A percentile compares a stretch with the other conserved stretches of the same genome.
These are phyloP conservation scores for Trypanosomatidae sp. DNA, from an alignment of 208 protist species.

Conservation along the genomic window DNA sequence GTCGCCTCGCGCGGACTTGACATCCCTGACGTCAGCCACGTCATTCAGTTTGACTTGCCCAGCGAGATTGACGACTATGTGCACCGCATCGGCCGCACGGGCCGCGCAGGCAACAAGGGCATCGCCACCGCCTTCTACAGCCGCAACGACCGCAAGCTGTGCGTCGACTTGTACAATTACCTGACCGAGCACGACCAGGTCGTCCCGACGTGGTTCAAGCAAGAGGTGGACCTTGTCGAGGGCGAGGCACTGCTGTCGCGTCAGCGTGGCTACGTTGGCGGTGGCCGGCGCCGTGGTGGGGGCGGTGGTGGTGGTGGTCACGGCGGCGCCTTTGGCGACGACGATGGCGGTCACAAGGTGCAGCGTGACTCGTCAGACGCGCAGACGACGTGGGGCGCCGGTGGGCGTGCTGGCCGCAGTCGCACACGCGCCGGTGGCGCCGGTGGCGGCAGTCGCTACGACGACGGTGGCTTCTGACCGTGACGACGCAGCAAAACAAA, in stretches of 20 bases:
- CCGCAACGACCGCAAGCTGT: slow-evolving; percentile 39
- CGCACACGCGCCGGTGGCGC: no score
- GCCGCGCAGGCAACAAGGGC: slow-evolving; percentile 95
- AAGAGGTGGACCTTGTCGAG: slow-evolving; percentile 65
- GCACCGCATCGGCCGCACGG: slow-evolving; percentile 99
- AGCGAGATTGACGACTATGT: slow-evolving; percentile 98
- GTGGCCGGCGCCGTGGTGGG: slow-evolving; percentile 18
- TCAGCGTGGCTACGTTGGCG: slow-evolving; percentile 8
- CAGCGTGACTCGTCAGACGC: slow-evolving; percentile 1
- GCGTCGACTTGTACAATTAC: slow-evolving; percentile 66
- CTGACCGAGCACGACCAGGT: slow-evolving; percentile 80
- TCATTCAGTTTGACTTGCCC: slow-evolving; percentile 97
- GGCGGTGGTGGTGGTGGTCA: slow-evolving; percentile 12
- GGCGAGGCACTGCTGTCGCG: slow-evolving; percentile 43
- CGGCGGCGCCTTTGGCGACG: slow-evolving; percentile 8
- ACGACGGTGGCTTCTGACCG: no score
- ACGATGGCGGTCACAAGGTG: slow-evolving; percentile 5
- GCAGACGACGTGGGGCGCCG: slow-evolving; percentile 17
- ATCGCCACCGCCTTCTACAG: slow-evolving; percentile 92
- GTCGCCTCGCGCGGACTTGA: slow-evolving; percentile 97
- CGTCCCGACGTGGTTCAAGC: slow-evolving; percentile 66
- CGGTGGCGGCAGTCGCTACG: no score
- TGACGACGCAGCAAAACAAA: no score
- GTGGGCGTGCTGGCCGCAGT: slow-evolving; percentile 6
- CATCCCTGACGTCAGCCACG: slow-evolving; percentile 93